These are phyloP conservation scores for Bonia amplexicaulis DNA, from an alignment of 176 grass and related monocot genomes.

Conservation along the genomic window DNA sequence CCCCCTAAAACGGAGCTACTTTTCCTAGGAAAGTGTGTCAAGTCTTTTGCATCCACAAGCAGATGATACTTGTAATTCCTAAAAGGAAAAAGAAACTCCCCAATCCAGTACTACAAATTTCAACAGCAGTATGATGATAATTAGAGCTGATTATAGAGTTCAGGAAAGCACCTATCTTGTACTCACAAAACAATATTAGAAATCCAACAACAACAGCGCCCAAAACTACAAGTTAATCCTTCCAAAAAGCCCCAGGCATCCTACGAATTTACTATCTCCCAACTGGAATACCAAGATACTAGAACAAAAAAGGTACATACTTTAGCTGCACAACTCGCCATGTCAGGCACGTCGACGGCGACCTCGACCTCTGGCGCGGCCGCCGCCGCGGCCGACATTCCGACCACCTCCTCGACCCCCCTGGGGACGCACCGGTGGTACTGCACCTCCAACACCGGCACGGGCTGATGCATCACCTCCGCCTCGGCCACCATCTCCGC, in stretches of 20 bases:
- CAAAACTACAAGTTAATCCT: not conserved
- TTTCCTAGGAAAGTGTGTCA: constrained; percentile 25
- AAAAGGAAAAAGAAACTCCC: not conserved
- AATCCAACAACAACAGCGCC: not conserved
- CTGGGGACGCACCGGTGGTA: constrained; percentile 46
- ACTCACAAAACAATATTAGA: not conserved
- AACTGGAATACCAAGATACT: not conserved
- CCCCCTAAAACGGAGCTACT: constrained; percentile 31
- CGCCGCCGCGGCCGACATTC: constrained; percentile 32
- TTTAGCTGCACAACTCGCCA: constrained; percentile 48
- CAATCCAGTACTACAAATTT: constrained; percentile 1
- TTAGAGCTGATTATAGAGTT: not conserved
- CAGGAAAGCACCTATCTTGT: not conserved
- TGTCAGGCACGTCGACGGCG: constrained; percentile 29
- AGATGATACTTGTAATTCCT: not conserved
- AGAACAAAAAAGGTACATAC: not conserved
- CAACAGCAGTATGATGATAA: not conserved
- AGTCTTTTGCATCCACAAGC: constrained; percentile 34
- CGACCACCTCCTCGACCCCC: constrained; percentile 33
- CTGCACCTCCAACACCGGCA: constrained; percentile 48
- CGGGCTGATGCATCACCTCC: constrained; percentile 66
- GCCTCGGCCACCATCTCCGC: constrained; percentile 80
- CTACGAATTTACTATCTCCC: not conserved
- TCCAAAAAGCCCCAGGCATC: not conserved
- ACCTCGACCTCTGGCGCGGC: constrained; percentile 31